These are phyloP conservation scores for Thuidium tamariscinum DNA, from an alignment of 225 moss, liverwort and hornwort genomes.

Conservation along the genomic window DNA sequence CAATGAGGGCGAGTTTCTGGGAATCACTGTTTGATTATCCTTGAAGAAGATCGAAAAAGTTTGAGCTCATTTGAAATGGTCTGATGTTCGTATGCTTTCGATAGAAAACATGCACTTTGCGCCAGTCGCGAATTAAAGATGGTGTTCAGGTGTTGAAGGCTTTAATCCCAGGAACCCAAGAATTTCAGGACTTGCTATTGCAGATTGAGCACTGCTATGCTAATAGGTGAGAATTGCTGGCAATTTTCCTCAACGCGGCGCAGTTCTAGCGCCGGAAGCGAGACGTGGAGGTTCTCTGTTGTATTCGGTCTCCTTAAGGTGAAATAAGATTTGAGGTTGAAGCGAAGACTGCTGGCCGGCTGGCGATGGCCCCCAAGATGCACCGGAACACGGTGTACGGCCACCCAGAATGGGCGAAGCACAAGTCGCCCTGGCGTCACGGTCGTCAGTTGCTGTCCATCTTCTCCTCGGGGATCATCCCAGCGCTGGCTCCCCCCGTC, in stretches of 20 bases:
- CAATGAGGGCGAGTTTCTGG: not conserved
- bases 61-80: not conserved
- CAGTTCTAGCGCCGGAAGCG: not conserved
- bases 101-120: not conserved
- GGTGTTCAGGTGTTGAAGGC: not conserved
- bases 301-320: not conserved
- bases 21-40: not conserved
- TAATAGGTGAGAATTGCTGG: not conserved
- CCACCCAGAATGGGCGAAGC: conserved; percentile 36
- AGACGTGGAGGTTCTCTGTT: too few relatives aligned
- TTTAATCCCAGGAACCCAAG: not conserved
- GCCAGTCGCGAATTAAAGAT: too few relatives aligned
- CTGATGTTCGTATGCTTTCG: not conserved
- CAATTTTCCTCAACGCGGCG: not conserved
- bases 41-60: not conserved
- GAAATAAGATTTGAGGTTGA: not conserved
- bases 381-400: conserved; percentile 35
- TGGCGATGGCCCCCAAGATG: not conserved
- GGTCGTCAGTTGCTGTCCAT: conserved; percentile 31
- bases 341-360: not conserved
- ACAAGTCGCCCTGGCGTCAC: conserved; percentile 48
- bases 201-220: not conserved
- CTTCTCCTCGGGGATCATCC: conserved; percentile 35
- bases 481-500: conserved; percentile 45
- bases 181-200: not conserved